Base-by-base conservation (phyloP, 2,329 filamentous ascomycete genomes). In the Neopestalotiopsis clavispora region DNA sequence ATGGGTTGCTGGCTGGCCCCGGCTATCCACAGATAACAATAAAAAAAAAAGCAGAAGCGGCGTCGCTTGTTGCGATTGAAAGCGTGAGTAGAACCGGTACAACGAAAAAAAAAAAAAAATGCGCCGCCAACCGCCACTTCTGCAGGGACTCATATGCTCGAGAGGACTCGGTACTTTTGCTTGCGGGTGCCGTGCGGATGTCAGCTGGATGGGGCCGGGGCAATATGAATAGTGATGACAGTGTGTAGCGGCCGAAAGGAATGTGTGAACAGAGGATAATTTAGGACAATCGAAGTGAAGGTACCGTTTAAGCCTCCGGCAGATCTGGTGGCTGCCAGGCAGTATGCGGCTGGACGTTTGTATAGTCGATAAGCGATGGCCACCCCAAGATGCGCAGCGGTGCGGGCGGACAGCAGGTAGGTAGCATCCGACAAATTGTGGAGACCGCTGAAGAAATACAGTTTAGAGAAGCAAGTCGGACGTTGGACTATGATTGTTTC, bases 381-480 rank as follows among this genome's bases (percentile, higher is more conserved):
- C 45, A 52, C 20, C 34, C 45, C 45, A 52, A 52, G 45, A 52
- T 52, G 45, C 45, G 45, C 45, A n/a, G 45, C 17, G 45, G 45
- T 52, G 45, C 45, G 45, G n/a, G 45, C 45, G 45, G 45, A 52
- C 45, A 52, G 45, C 57, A 34, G 57, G 14, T 59, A 14, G 57
- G 57, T 34, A 30, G 23, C 57, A 59, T 59, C 57, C 30, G 45
- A 52, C 12, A 13, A 59, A 17, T 10, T 59, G 57, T 59, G 57
- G 57, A 34, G 57, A 59, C 57, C 57, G 57, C 57, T 59, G 57
- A 59, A 59, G 23, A 59, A 30, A 34, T 59, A 59, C 30, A 59
- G 45, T 59, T 30, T 59, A 28, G 30, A 59, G 30, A 59, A 30
- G 57, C 23, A 59, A 59, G 57, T 59, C 2, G 45, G 45, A 52